Conservation (phyloP, 352 stramenopile species). For the Phytophthora foliorum region DNA sequence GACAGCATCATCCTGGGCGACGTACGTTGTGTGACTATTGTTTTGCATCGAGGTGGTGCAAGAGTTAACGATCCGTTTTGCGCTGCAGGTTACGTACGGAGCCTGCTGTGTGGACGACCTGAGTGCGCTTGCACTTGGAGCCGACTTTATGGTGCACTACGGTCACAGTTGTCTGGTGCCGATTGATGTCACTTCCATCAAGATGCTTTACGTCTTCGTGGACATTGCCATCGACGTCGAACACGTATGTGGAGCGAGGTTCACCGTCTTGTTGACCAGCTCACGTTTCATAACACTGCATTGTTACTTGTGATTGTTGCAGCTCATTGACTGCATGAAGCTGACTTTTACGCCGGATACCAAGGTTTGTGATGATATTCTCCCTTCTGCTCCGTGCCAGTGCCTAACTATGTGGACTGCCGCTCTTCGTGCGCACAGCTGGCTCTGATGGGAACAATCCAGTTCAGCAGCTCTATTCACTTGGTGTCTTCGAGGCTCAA, state of each 20-base stretch:
- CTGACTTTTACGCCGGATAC: conserved; percentile 85
- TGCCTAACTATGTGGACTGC: not conserved
- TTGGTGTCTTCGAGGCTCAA: conserved; percentile 78
- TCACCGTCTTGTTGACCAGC: not conserved
- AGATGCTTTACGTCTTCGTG: conserved; percentile 99
- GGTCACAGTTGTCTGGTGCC: conserved; percentile 99
- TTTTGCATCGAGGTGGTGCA: not conserved
- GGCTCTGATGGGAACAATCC: conserved; percentile 96
- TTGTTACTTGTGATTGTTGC: conserved; percentile 11
- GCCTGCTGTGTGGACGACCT: conserved; percentile 99
- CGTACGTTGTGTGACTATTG: conserved; percentile 65
- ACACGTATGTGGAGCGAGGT: conserved; percentile 71
- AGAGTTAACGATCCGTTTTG: not conserved
- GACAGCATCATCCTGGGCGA: conserved; percentile 97
- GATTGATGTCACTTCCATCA: conserved; percentile 96
- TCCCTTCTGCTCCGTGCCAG: not conserved
- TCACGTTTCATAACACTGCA: not conserved
- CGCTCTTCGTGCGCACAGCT: conserved; percentile 53
- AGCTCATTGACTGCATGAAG: conserved; percentile 97
- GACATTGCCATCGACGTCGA: conserved; percentile 99
- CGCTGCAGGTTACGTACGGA: conserved; percentile 95
- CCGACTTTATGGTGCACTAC: conserved; percentile 99
- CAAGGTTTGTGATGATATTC: conserved; percentile 52
- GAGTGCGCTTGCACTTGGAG: conserved; percentile 94
- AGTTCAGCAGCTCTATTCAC: conserved; percentile 95